These are phyloP conservation scores for Capsicum rhomboideum DNA, from an alignment of 257 asterid genomes.

Conservation along the genomic window DNA sequence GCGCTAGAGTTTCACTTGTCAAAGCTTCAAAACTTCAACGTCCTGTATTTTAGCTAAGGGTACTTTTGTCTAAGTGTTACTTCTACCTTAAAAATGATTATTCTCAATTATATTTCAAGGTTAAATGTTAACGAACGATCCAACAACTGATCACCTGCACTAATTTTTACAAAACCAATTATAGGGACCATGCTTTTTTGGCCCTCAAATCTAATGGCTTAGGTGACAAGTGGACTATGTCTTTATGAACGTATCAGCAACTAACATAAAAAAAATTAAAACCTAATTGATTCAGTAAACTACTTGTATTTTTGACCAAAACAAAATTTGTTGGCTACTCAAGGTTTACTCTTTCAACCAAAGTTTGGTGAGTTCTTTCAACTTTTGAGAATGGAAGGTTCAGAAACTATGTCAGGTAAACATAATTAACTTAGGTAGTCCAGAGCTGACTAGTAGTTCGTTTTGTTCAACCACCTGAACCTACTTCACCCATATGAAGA, in stretches of 20 bases:
- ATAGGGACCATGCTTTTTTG: background rate
- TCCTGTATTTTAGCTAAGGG: background rate
- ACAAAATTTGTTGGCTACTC: background rate
- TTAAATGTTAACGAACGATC: background rate
- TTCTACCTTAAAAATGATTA: background rate
- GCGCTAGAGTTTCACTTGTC: too few species aligned
- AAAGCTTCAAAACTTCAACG: too few species aligned
- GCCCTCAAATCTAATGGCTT: background rate
- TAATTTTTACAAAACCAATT: too few species aligned
- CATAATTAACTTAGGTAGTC: background rate
- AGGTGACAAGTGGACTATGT: background rate
- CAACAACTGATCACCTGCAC: too few species aligned
- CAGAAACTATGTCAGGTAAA: background rate
- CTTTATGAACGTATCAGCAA: background rate
- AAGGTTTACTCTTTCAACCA: background rate
- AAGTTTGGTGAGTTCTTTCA: background rate
- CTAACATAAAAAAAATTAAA: background rate
- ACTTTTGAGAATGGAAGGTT: background rate
- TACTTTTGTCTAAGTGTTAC: background rate
- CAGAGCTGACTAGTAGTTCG: background rate
- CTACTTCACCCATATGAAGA: background rate
- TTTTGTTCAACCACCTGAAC: background rate
- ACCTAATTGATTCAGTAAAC: background rate
- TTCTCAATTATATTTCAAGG: background rate
- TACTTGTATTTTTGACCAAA: background rate